Evolutionary conservation across 1,284 basidiomycete species (phyloP).

Genomic region (Rhodotorula sp.): DNA sequence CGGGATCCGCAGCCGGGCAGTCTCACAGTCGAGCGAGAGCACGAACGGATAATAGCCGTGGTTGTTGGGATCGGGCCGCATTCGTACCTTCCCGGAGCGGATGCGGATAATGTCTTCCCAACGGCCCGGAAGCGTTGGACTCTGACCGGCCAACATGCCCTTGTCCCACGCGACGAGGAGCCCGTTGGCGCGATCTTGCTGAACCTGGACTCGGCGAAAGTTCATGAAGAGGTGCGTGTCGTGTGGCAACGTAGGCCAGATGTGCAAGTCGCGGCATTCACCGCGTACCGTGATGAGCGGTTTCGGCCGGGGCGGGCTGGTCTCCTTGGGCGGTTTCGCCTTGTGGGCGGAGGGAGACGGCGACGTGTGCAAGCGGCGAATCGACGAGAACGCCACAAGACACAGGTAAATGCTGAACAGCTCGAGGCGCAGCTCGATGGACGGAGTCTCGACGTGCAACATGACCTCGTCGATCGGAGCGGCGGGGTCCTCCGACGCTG

Average conservation of each 20-base stretch:
- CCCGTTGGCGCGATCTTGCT: conserved; percentile 10
- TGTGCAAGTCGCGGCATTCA: conserved; percentile 47
- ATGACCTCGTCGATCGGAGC: conserved; percentile 52
- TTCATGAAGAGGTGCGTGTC: conserved; percentile 44
- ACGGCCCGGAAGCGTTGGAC: conserved; percentile 49
- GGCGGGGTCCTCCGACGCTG: conserved; percentile 39
- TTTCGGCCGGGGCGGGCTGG: conserved; percentile 17
- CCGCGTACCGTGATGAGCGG: conserved; percentile 40
- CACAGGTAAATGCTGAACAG: conserved; percentile 72
- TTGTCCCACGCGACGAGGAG: conserved; percentile 29
- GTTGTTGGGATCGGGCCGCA: conserved; percentile 47
- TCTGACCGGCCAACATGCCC: conserved; percentile 54
- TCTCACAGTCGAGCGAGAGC: conserved; percentile 60
- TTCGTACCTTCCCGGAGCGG: conserved; percentile 60
- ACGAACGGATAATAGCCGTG: conserved; percentile 45
- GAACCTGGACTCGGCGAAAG: conserved; percentile 32
- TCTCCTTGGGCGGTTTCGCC: conserved; percentile 5
- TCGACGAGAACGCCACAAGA: conserved; percentile 63
- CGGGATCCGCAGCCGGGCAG: conserved; percentile 73
- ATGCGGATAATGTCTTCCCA: conserved; percentile 81
- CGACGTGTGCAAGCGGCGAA: conserved; percentile 54
- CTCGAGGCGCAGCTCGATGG: conserved; percentile 58
- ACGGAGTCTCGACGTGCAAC: conserved; percentile 52
- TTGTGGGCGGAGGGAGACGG: conserved; percentile 2
- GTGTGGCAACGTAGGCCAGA: conserved; percentile 47